A percentile compares a stretch with the other conserved stretches of the same genome.
Conservation (phyloP, 179 eudicot species). For the Beta corolliflora region DNA sequence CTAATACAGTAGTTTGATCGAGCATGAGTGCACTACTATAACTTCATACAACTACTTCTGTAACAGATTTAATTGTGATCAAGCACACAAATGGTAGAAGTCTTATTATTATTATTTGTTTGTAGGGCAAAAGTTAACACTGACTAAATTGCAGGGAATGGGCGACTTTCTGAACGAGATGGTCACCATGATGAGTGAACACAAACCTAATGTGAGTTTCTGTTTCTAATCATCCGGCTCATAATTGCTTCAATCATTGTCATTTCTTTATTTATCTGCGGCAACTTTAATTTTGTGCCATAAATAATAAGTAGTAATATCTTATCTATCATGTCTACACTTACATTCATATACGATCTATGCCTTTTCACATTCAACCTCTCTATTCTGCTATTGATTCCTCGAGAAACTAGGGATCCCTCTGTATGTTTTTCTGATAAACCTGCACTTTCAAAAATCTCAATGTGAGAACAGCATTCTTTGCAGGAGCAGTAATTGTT, state of each 20-base stretch:
- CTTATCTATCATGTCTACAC: no score
- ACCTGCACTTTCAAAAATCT: neutral
- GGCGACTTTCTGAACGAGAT: constrained; percentile 85
- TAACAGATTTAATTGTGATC: neutral
- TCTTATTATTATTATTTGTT: neutral
- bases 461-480: neutral
- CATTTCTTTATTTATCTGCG: neutral
- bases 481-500: constrained; percentile 21
- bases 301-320: no score
- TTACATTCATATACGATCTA: neutral
- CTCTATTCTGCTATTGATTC: neutral
- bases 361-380: neutral
- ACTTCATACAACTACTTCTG: neutral
- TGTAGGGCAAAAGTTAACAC: neutral
- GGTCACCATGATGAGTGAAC: constrained; percentile 76
- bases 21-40: neutral
- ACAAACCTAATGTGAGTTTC: constrained; percentile 58
- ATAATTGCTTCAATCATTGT: neutral
- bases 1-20: neutral
- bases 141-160: constrained; percentile 67
- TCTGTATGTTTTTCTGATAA: neutral
- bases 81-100: no score
- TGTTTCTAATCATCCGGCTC: neutral
- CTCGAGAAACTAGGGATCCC: neutral
- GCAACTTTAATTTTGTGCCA: no score